A percentile compares a stretch with the other conserved stretches of the same genome.
Evolutionary conservation across 2,329 filamentous ascomycete species (phyloP).

Genomic region (Ascocoryne sarcoides): DNA sequence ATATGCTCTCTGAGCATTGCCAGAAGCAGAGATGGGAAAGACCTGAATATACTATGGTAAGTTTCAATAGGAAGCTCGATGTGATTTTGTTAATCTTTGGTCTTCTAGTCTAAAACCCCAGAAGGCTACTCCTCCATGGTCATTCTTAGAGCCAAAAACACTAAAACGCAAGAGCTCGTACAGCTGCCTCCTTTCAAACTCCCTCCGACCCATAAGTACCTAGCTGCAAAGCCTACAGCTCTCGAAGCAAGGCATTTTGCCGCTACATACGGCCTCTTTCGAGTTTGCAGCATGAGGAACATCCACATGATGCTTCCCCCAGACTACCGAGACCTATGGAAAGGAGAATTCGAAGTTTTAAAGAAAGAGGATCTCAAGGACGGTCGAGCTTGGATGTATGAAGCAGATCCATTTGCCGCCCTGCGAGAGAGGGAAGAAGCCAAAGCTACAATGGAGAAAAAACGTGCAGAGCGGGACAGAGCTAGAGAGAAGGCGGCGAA

Average conservation of each 20-base stretch:
- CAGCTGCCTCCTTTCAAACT: conserved; percentile 75
- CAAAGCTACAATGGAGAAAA: conserved; percentile 68
- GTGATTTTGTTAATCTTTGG: conserved; percentile 1
- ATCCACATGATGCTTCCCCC: conserved; percentile 91
- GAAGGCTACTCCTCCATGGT: conserved; percentile 76
- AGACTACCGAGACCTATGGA: conserved; percentile 84
- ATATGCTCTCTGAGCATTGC: conserved; percentile 86
- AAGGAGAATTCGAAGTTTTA: conserved; percentile 70
- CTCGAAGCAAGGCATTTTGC: conserved; percentile 91
- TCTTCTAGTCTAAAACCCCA: conserved; percentile 49
- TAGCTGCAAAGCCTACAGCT: conserved; percentile 67
- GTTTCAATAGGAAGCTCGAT: conserved; percentile 9
- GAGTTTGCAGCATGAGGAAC: conserved; percentile 92
- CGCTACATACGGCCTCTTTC: conserved; percentile 82
- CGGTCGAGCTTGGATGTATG: conserved; percentile 84
- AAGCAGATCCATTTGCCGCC: conserved; percentile 84
- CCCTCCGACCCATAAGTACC: conserved; percentile 64
- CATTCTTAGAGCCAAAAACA: conserved; percentile 64
- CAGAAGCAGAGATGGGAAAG: conserved; percentile 94
- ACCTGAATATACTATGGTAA: conserved; percentile 79
- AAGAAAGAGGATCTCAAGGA: conserved; percentile 75
- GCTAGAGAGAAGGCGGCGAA: conserved; percentile 59
- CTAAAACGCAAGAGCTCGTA: conserved; percentile 72
- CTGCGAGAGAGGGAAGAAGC: conserved; percentile 72
- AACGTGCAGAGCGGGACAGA: conserved; percentile 61